Evolutionary conservation across 2,329 filamentous ascomycete genomes (phyloP).

Genomic region (Fusarium illudens): DNA sequence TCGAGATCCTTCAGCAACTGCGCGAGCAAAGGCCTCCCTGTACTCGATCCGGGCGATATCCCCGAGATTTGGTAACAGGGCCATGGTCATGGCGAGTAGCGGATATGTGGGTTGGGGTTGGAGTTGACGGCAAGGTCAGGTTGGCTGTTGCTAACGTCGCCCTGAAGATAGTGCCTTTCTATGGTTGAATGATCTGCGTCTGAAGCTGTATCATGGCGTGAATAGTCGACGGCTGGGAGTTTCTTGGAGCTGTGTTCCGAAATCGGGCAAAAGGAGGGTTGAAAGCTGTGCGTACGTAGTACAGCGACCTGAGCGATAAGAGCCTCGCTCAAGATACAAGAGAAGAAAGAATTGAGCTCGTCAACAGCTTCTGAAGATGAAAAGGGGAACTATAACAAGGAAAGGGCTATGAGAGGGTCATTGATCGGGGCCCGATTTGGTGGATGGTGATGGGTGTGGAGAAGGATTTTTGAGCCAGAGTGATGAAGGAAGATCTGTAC

Average conservation of each 20-base stretch:
- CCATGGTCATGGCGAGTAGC: constrained; percentile 9
- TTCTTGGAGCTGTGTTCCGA: not conserved
- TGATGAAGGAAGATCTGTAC: constrained; percentile 1
- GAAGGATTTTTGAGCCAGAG: constrained; percentile 3
- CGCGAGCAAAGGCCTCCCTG: constrained; percentile 48
- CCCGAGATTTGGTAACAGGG: constrained; percentile 32
- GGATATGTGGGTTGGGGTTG: not conserved
- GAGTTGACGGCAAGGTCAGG: not conserved
- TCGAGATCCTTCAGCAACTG: constrained; percentile 50
- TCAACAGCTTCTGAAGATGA: not conserved
- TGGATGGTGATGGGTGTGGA: constrained; percentile 17
- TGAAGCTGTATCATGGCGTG: constrained; percentile 25
- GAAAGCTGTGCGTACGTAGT: not conserved
- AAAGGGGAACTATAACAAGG: not conserved
- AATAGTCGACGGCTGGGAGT: not conserved
- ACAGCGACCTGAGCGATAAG: not conserved
- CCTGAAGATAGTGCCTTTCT: not conserved
- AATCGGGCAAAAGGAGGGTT: not conserved
- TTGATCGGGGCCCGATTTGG: constrained; percentile 22
- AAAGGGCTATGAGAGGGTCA: constrained; percentile 22
- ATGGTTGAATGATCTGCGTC: constrained; percentile 15
- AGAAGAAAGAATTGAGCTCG: too few relatives aligned
- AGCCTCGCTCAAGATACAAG: not conserved
- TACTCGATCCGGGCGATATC: constrained; percentile 46
- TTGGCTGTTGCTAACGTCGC: not conserved